Evolutionary conservation across 257 asterid genomes (phyloP).

Genomic region (Penstemon barbatus): DNA sequence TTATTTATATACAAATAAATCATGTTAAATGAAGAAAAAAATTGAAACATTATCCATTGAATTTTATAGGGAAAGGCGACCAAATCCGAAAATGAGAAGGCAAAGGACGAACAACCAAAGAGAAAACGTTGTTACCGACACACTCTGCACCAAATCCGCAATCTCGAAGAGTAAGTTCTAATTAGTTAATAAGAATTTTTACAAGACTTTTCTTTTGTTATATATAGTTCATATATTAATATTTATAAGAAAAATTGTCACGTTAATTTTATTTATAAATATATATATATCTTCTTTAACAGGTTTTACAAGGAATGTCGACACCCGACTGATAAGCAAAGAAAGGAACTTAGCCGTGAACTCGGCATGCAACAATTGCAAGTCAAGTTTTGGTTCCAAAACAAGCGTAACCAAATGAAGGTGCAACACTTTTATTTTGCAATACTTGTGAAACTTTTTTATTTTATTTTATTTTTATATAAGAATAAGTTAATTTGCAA

Average conservation of each 20-base stretch:
- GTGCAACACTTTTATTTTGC: background rate
- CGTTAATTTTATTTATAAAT: too few species aligned
- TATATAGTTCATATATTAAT: too few species aligned
- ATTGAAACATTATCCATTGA: too few species aligned
- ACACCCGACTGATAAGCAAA: constrained; percentile 37
- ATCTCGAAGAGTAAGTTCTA: constrained; percentile 34
- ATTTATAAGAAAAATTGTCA: too few species aligned
- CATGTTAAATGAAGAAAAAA: too few species aligned
- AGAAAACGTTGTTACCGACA: constrained; percentile 34
- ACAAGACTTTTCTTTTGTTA: too few species aligned
- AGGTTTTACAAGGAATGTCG: constrained; percentile 46
- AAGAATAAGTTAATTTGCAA: too few species aligned
- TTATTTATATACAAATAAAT: too few species aligned
- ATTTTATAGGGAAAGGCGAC: too few species aligned
- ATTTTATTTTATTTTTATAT: too few species aligned
- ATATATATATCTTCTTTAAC: too few species aligned
- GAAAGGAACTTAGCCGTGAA: constrained; percentile 30
- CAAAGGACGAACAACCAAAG: background rate
- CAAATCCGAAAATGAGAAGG: too few species aligned
- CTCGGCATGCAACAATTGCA: constrained; percentile 36
- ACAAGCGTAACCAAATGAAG: constrained; percentile 40
- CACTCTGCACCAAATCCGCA: constrained; percentile 29
- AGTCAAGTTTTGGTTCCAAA: constrained; percentile 54
- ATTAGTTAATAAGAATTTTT: background rate
- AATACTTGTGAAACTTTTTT: background rate